phyloP scores from a whole-genome alignment of 148 eudicot genomes.

The Arctostaphylos glauca region DNA sequence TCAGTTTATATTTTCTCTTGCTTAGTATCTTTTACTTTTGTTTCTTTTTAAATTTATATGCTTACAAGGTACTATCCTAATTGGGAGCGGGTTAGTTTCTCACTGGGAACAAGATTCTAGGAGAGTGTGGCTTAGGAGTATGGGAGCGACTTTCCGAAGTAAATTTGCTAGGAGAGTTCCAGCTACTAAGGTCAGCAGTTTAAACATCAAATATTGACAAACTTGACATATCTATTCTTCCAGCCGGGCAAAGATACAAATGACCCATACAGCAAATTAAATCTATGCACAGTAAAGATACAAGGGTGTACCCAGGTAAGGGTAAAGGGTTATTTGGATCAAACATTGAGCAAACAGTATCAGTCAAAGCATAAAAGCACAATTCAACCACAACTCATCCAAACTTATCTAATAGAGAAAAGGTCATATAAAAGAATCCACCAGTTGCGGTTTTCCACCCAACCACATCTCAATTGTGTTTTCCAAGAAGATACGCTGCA shows the following conservation, averaged over 20 bases:
- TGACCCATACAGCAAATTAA: background rate
- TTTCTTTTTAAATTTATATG: too few relatives aligned
- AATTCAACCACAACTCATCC: background rate
- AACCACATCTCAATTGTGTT: background rate
- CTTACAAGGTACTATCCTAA: too few relatives aligned
- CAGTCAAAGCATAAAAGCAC: background rate
- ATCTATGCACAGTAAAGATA: background rate
- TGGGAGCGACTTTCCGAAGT: too few relatives aligned
- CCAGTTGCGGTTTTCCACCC: background rate
- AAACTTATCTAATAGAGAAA: background rate
- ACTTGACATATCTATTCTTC: background rate
- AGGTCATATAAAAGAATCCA: background rate
- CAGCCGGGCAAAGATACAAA: background rate
- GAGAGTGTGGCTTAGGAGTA: too few relatives aligned
- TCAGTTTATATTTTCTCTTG: too few relatives aligned
- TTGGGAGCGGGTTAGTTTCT: too few relatives aligned
- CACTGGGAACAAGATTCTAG: too few relatives aligned
- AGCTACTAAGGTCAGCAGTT: too few relatives aligned
- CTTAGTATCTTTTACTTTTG: too few relatives aligned
- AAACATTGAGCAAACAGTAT: background rate
- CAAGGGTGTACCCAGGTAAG: background rate
- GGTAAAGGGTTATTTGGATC: background rate
- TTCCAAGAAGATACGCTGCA: background rate
- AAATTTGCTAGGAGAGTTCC: too few relatives aligned
- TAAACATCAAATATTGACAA: background rate